Evolutionary conservation across 2,329 filamentous ascomycete species (phyloP).

Genomic region (Aspergillus pseudoterreus): DNA sequence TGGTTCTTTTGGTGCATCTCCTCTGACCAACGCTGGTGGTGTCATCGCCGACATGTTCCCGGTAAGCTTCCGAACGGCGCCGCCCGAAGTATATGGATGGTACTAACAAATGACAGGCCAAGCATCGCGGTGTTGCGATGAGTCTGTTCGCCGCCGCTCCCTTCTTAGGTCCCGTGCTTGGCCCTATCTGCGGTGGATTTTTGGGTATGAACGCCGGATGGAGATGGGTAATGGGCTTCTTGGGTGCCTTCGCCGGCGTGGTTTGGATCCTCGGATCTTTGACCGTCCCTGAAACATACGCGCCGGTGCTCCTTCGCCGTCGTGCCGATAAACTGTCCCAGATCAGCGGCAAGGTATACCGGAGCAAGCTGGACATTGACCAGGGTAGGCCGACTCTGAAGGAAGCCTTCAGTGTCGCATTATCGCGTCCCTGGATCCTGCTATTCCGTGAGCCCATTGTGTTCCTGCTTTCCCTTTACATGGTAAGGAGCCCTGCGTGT

Average conservation of each 20-base stretch:
- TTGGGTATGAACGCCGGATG: constrained; percentile 60
- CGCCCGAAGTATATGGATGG: neutral
- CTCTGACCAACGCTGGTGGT: constrained; percentile 60
- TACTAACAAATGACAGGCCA: constrained; percentile 23
- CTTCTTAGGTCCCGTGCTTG: constrained; percentile 57
- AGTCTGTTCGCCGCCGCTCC: constrained; percentile 65
- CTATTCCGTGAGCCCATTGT: constrained; percentile 11
- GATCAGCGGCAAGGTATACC: constrained; percentile 43
- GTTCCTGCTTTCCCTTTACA: constrained; percentile 20
- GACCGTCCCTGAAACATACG: constrained; percentile 32
- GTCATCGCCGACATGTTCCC: constrained; percentile 59
- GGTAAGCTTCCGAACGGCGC: neutral
- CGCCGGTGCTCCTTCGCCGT: constrained; percentile 45
- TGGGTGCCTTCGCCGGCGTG: constrained; percentile 58
- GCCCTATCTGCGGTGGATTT: constrained; percentile 65
- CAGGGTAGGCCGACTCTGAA: constrained; percentile 35
- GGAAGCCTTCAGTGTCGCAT: constrained; percentile 40
- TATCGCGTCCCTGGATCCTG: constrained; percentile 43
- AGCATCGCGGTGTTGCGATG: constrained; percentile 54
- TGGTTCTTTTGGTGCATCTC: constrained; percentile 59
- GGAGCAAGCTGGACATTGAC: constrained; percentile 29
- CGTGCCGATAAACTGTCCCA: constrained; percentile 45
- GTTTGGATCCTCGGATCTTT: constrained; percentile 40
- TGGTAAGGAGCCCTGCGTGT: constrained; percentile 4
- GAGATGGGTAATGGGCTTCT: constrained; percentile 64